Percentiles rank a stretch among this genome's conserved stretches.
Conservation (phyloP, 2,329 filamentous ascomycete genomes). For the Sporothrix dimorphospora region DNA sequence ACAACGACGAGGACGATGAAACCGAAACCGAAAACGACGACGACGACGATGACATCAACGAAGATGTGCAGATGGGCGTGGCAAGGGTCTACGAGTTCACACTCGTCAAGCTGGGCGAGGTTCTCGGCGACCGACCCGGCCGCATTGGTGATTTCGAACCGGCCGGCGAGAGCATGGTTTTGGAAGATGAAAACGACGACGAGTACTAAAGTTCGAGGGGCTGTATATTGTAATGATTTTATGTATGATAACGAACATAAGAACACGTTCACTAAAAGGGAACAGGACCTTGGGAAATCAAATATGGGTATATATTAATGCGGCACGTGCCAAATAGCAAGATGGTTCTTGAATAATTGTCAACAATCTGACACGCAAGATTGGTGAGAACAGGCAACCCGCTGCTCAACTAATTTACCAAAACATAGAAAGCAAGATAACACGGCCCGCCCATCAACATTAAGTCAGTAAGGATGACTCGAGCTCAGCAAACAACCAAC, state of each 20-base stretch:
- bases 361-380: neutral
- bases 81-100: constrained; percentile 80
- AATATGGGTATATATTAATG: neutral
- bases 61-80: constrained; percentile 65
- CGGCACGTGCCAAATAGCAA: neutral
- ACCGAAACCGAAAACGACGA: constrained; percentile 39
- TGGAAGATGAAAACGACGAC: constrained; percentile 24
- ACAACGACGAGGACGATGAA: neutral
- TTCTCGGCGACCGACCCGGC: constrained; percentile 53
- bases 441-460: neutral
- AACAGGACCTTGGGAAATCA: neutral
- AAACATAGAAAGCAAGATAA: neutral
- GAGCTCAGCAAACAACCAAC: neutral
- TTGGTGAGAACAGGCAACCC: neutral
- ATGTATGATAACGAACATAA: constrained; percentile 13
- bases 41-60: constrained; percentile 39
- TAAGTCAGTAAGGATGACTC: neutral
- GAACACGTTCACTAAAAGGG: neutral
- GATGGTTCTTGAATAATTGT: neutral
- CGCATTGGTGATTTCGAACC: constrained; percentile 27
- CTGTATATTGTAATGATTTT: neutral
- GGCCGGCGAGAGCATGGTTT: neutral
- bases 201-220: constrained; percentile 2
- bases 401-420: neutral
- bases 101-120: constrained; percentile 72